Evolutionary conservation across 805 yeast genomes (phyloP), one percentile per base, ranked within the genome.

Genomic region (Zygosaccharomyces kombuchaensis): DNA sequence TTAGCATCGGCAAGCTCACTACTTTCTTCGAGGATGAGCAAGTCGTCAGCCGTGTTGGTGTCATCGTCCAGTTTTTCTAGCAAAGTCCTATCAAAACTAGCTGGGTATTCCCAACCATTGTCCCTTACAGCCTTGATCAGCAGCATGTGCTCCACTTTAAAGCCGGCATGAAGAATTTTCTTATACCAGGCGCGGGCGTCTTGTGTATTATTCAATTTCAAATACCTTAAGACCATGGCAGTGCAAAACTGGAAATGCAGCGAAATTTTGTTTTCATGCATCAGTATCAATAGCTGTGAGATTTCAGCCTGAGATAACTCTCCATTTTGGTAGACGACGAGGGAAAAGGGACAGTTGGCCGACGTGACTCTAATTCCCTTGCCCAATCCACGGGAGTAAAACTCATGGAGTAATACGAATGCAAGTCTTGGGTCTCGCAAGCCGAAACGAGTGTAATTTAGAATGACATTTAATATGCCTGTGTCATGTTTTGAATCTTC

Each of bases 151-250:
- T 43, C 51, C 7, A 64, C 40, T 9, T 51, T 46, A 25, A 57
- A 63, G 2, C 56, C 54, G 9, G 56, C 58, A n/a, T 43, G 26
- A 5, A 53, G 22, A 9, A 62, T 54, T 39, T 52, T 61, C 23
- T 51, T 21, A 36, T 62, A 64, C 67, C 67, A 64, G 6, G 46
- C 12, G 12, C 56, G 43, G 2, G 68, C 67, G 12, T 52, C 56
- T 2, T 50, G 50, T 9, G 40, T 37, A 17, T 58, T 52, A 9
- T 47, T 43, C 36, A 51, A 41, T 25, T 49, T 37, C 5, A 55
- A 16, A 36, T 55, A 46, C 26, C 57, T 49, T 4, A 56, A 40
- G 1, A 62, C 52, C 63, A 64, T 58, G 3, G 57, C 48, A 2
- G 52, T 41, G 34, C 65, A 61, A 13, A 58, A 46, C 13, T 58